Conservation (phyloP, 192 early-diverging fungal genomes). For the Rhizophagus clarus region DNA sequence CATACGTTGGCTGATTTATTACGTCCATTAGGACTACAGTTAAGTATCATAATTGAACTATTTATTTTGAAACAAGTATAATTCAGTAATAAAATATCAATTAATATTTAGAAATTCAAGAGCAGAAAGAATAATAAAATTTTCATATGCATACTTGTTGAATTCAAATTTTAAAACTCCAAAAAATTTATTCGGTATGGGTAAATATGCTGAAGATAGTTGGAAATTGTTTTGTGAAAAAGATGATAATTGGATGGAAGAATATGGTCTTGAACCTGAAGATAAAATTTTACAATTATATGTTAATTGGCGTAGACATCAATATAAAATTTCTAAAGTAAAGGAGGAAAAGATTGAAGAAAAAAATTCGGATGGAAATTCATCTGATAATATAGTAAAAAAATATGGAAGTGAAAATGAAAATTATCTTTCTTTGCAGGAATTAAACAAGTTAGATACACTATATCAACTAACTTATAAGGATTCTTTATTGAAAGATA, state of each 20-base stretch:
- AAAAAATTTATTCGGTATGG: slow-evolving; percentile 30
- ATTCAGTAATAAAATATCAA: neutral
- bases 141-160: slow-evolving; percentile 16
- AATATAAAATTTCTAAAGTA: neutral
- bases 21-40: slow-evolving; percentile 29
- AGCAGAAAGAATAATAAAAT: slow-evolving; percentile 26
- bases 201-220: slow-evolving; percentile 35
- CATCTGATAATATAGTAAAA: neutral
- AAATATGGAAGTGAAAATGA: neutral
- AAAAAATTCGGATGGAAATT: neutral
- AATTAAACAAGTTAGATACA: neutral
- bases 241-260: slow-evolving; percentile 27
- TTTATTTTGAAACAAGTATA: neutral
- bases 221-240: slow-evolving; percentile 30
- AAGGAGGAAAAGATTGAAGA: neutral
- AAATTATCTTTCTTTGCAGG: neutral
- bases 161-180: slow-evolving; percentile 24
- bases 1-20: slow-evolving; percentile 11
- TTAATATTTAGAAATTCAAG: slow-evolving; percentile 14
- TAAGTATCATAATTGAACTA: slow-evolving; percentile 1
- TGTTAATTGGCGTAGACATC: slow-evolving; percentile 23
- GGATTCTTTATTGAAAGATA: neutral
- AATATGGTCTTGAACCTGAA: slow-evolving; percentile 9
- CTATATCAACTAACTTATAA: neutral
- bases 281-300: slow-evolving; percentile 28